A percentile compares a stretch with the other conserved stretches of the same genome.
Evolutionary conservation across 495 filamentous ascomycete species (phyloP).

Genomic region (Thermothielavioides terrestris): DNA sequence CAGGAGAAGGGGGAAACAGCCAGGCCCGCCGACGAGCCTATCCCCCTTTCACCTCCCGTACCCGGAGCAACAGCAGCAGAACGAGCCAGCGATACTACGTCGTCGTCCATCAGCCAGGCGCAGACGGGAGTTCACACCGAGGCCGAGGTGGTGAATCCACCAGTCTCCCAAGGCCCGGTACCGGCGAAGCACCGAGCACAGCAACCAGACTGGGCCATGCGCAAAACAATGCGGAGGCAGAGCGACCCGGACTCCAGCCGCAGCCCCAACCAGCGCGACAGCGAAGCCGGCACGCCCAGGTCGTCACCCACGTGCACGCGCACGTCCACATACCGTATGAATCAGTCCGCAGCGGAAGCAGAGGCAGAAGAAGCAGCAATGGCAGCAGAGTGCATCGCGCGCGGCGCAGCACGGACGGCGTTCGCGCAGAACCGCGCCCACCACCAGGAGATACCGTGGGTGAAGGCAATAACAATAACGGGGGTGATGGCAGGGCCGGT

Average conservation of each 20-base stretch:
- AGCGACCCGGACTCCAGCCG: neutral
- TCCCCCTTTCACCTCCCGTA: conserved; percentile 1
- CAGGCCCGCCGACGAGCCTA: neutral
- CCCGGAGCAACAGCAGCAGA: too few species aligned
- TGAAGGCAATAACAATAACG: neutral
- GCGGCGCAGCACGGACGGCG: conserved; percentile 21
- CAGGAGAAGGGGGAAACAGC: neutral
- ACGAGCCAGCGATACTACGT: conserved; percentile 26
- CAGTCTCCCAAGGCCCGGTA: neutral
- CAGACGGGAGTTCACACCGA: neutral
- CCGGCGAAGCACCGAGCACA: neutral
- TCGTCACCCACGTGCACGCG: conserved; percentile 17
- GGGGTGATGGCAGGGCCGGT: neutral
- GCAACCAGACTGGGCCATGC: conserved; percentile 11
- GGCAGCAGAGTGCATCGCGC: conserved; percentile 15
- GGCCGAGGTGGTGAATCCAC: neutral
- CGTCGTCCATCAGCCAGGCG: conserved; percentile 3
- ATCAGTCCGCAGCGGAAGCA: neutral
- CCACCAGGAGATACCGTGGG: neutral
- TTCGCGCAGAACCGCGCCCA: conserved; percentile 16
- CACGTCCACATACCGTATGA: conserved; percentile 13
- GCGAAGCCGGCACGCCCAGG: neutral
- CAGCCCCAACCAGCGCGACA: neutral
- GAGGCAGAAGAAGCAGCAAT: neutral
- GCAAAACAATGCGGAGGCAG: conserved; percentile 25